Conservation (phyloP, 441 rosid species). For the Croton laevigatus region DNA sequence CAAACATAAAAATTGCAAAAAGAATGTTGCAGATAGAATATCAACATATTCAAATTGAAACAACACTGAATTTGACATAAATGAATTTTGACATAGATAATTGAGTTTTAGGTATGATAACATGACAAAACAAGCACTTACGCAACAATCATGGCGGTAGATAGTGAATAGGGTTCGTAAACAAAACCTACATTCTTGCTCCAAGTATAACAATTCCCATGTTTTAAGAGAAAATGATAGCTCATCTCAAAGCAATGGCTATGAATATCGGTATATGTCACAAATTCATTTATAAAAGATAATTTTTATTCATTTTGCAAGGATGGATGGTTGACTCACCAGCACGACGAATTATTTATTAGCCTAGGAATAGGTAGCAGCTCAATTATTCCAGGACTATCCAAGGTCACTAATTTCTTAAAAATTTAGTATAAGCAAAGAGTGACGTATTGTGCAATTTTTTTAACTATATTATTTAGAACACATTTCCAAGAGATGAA, state of each 20-base stretch:
- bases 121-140: background rate
- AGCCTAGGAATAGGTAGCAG: background rate
- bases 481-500: background rate
- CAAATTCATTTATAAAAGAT: background rate
- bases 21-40: background rate
- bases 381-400: background rate
- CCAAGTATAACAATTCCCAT: background rate
- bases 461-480: background rate
- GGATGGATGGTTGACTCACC: background rate
- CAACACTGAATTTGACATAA: background rate
- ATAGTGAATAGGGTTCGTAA: background rate
- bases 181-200: background rate
- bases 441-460: background rate
- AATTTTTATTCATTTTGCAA: background rate
- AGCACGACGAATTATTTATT: background rate
- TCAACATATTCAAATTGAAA: background rate
- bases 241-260: background rate
- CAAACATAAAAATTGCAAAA: conserved; percentile 2
- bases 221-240: background rate
- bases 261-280: background rate
- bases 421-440: background rate
- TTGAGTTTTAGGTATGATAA: background rate
- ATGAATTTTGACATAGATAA: background rate
- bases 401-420: background rate
- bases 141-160: background rate